These are phyloP conservation scores for Ganoderma sinense DNA, from an alignment of 1,284 basidiomycete genomes.

Conservation along the genomic window DNA sequence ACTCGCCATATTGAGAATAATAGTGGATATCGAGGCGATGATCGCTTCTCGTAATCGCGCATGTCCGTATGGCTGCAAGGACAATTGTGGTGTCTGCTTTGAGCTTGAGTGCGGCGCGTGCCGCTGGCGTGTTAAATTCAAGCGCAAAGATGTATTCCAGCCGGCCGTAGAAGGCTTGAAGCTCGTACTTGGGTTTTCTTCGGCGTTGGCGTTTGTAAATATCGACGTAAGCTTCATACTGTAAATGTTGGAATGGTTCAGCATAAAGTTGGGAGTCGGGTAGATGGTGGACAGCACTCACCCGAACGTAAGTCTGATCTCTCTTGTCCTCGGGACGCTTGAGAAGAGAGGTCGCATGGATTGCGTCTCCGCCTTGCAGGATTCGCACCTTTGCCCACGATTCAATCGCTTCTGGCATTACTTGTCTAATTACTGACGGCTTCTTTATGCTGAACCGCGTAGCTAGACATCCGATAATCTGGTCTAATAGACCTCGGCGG, in stretches of 20 bases:
- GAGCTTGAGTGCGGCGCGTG: too few species aligned
- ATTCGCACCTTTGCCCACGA: constrained; percentile 25
- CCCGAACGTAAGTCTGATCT: constrained; percentile 24
- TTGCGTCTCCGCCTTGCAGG: constrained; percentile 22
- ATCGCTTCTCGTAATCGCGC: neutral
- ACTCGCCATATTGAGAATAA: neutral
- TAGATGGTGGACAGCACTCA: constrained; percentile 13
- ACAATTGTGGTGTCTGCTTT: neutral
- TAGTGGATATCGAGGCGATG: constrained; percentile 19
- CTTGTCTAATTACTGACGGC: neutral
- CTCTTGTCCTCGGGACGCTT: constrained; percentile 6
- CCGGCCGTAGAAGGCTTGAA: constrained; percentile 18
- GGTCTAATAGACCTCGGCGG: too few species aligned
- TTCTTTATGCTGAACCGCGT: too few species aligned
- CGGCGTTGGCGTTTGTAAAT: constrained; percentile 1
- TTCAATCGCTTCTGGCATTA: neutral
- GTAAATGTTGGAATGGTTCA: neutral
- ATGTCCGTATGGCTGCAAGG: constrained; percentile 9
- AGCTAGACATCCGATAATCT: too few species aligned
- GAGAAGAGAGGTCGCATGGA: constrained; percentile 10
- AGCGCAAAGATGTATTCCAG: constrained; percentile 9
- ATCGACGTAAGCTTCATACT: constrained; percentile 32
- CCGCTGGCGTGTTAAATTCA: neutral
- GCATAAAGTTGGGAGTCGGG: neutral
- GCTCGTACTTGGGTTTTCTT: neutral